Evolutionary conservation across 257 asterid genomes (phyloP).

Genomic region (Ballota nigra): DNA sequence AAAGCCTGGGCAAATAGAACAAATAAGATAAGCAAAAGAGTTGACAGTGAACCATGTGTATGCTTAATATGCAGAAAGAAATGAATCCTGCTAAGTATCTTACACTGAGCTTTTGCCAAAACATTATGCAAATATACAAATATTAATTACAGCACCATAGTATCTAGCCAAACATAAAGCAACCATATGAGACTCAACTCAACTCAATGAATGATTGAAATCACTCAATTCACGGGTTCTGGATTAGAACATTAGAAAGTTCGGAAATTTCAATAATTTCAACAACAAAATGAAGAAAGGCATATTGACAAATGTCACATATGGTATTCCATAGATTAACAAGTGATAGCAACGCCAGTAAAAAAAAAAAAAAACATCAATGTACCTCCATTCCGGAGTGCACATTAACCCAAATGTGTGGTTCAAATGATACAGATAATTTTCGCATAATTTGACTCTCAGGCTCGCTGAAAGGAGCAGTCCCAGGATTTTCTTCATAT

Average conservation of each 20-base stretch:
- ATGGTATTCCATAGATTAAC: no score
- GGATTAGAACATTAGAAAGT: not conserved
- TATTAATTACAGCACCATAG: not conserved
- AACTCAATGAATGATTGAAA: not conserved
- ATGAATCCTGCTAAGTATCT: constrained; percentile 2
- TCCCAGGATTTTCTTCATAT: constrained; percentile 91
- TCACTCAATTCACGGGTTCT: not conserved
- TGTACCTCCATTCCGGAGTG: constrained; percentile 99
- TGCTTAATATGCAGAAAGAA: constrained; percentile 6
- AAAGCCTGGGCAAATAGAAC: constrained; percentile 53
- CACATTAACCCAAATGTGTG: constrained; percentile 97
- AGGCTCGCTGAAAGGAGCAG: constrained; percentile 92
- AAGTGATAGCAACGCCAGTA: constrained; percentile 15
- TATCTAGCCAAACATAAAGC: not conserved
- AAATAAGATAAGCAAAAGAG: constrained; percentile 15
- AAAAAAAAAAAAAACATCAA: constrained; percentile 15
- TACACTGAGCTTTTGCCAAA: constrained; percentile 2
- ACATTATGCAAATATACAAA: constrained; percentile 5
- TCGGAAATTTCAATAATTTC: not conserved
- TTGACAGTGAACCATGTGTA: not conserved
- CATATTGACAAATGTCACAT: no score
- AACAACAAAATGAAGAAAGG: not conserved
- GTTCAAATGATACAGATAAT: constrained; percentile 76
- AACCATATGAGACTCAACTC: not conserved
- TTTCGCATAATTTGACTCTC: constrained; percentile 92